Evolutionary conservation across 371 early-diverging fungal genomes (phyloP), one percentile per base, ranked within the genome.

Genomic region (Lichtheimia ornata): DNA sequence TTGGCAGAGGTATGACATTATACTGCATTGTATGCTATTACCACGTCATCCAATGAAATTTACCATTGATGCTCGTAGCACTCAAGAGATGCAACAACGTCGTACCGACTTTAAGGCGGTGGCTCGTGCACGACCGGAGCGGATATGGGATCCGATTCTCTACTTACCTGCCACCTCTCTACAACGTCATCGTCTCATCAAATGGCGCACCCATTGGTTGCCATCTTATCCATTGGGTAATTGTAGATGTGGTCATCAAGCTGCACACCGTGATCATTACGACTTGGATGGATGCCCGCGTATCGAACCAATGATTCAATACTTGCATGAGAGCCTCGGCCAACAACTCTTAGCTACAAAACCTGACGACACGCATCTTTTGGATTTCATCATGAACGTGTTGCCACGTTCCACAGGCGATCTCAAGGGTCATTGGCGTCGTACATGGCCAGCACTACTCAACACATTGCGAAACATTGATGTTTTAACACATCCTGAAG

Each of bases 141-240:
- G 53, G 12, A 22, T 13, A 1, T 45, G 44, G 47, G 57, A 57
- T 15, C 57, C 57, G 11, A 35, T 57, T 4, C n/a, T 44, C 1
- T 44, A 24, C 15, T 24, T 57, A 4, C 57, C 57, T 20, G 18
- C 9, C 13, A 18, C 43, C 45, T 22, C 45, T 4, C 18, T 14
- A 3, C 17, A 28, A 17, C 57, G 57, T 1, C 57, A 57, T 17
- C 45, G 57, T 7, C 43, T 56, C n/a, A 17, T 56, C 22, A 56
- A 57, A 57, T 57, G 57, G 57, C 45, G 57, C 14, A 43, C 44
- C 2, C 45, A 43, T 24, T 57, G 57, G 57, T 17, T 57, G 1
- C 57, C 47, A 1, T 22, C 57, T 3, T 57, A 14, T 2, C 57
- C 57, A 3, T 27, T 45, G 25, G 20, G 18, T 2, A n/a, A 45